Conservation (phyloP, 371 early-diverging fungal species). For the Mortierella sp. region DNA sequence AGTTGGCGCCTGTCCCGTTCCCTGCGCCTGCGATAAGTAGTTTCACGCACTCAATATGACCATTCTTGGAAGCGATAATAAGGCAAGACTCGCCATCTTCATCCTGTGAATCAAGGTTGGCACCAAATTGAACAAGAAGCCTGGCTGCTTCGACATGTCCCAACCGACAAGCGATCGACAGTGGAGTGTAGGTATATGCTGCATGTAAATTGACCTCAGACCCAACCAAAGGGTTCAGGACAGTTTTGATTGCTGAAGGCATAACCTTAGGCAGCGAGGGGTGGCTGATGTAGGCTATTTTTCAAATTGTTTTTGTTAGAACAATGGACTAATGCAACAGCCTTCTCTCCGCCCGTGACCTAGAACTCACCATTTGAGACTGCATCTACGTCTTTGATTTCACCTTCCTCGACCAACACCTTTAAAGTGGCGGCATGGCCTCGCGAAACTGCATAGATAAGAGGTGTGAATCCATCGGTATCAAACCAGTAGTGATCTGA, state of each 20-base stretch:
- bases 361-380: slow-evolving; percentile 31
- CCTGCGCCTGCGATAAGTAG: slow-evolving; percentile 57
- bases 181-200: slow-evolving; percentile 57
- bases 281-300: slow-evolving; percentile 13
- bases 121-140: slow-evolving; percentile 66
- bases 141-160: slow-evolving; percentile 62
- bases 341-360: not conserved
- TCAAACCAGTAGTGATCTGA: slow-evolving; percentile 68
- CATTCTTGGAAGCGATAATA: slow-evolving; percentile 68
- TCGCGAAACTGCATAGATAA: slow-evolving; percentile 76
- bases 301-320: not conserved
- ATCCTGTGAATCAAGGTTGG: slow-evolving; percentile 67
- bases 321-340: not conserved
- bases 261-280: slow-evolving; percentile 45
- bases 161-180: slow-evolving; percentile 71
- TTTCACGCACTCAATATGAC: slow-evolving; percentile 66
- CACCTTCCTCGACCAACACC: slow-evolving; percentile 67
- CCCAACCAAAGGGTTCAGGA: slow-evolving; percentile 46
- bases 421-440: slow-evolving; percentile 68
- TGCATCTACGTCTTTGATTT: slow-evolving; percentile 65
- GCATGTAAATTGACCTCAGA: slow-evolving; percentile 53
- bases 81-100: slow-evolving; percentile 77
- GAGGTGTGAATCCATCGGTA: slow-evolving; percentile 76
- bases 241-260: slow-evolving; percentile 37
- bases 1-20: slow-evolving; percentile 23